Evolutionary conservation across 345 rosid genomes (phyloP).

Genomic region (Dipteronia sinensis): DNA sequence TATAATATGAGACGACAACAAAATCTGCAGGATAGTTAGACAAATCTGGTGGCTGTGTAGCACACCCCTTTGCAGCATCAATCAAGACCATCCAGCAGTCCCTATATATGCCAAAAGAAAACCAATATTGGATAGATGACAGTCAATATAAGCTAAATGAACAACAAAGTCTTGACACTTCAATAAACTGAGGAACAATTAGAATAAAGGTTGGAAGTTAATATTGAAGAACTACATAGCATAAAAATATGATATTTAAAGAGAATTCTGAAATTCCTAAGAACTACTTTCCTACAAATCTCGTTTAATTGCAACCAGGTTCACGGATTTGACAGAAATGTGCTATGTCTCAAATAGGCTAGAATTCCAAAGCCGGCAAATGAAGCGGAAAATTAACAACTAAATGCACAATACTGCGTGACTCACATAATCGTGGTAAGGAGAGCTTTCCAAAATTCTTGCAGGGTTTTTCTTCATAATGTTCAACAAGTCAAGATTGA

Average conservation of each 20-base stretch:
- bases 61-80: slow-evolving; percentile 98
- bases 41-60: slow-evolving; percentile 78
- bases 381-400: not conserved
- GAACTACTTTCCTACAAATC: not conserved
- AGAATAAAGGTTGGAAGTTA: not conserved
- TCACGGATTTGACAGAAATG: no score
- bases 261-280: not conserved
- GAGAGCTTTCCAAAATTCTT: slow-evolving; percentile 53
- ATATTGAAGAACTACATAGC: not conserved
- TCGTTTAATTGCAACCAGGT: not conserved
- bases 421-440: slow-evolving; percentile 52
- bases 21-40: slow-evolving; percentile 84
- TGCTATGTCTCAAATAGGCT: slow-evolving; percentile 14
- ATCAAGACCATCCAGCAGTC: slow-evolving; percentile 83
- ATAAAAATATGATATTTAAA: not conserved
- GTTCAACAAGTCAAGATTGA: slow-evolving; percentile 73
- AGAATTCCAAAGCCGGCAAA: not conserved
- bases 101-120: slow-evolving; percentile 37
- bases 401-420: slow-evolving; percentile 9
- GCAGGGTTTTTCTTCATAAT: slow-evolving; percentile 60
- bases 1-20: slow-evolving; percentile 82
- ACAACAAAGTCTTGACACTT: not conserved
- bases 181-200: not conserved
- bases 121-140: not conserved
- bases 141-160: not conserved